phyloP scores from a whole-genome alignment of 345 rosid species.

The Eucalyptus pauciflora region DNA sequence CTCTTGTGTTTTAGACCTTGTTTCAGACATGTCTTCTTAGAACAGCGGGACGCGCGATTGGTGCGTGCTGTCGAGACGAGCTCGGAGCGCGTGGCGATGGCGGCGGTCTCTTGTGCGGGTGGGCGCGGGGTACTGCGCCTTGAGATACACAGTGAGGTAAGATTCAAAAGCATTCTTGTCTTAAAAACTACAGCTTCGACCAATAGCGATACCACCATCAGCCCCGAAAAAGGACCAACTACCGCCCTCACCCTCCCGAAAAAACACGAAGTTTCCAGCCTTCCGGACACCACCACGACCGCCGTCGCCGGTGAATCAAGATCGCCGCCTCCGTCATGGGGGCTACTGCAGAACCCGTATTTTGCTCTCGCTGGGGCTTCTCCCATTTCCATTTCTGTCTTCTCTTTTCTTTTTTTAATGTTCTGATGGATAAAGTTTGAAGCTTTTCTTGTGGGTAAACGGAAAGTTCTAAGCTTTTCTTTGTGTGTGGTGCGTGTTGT shows the following conservation, averaged over 20 bases:
- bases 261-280: background rate
- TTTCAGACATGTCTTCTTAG: background rate
- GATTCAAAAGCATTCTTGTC: background rate
- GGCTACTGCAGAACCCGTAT: background rate
- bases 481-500: background rate
- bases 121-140: background rate
- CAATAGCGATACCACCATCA: background rate
- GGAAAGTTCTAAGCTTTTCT: background rate
- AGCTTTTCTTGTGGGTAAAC: background rate
- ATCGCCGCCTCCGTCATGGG: background rate
- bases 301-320: conserved; percentile 14
- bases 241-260: background rate
- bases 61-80: background rate
- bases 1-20: background rate
- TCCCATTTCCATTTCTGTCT: background rate
- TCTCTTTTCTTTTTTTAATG: background rate
- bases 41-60: background rate
- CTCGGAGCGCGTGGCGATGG: background rate
- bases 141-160: background rate
- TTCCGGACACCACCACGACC: background rate
- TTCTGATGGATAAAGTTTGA: background rate
- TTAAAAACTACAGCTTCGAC: background rate
- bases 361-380: background rate
- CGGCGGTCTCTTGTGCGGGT: background rate
- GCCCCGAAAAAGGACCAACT: background rate